Conservation (phyloP, 257 asterid genomes). For the Asclepias syriaca region DNA sequence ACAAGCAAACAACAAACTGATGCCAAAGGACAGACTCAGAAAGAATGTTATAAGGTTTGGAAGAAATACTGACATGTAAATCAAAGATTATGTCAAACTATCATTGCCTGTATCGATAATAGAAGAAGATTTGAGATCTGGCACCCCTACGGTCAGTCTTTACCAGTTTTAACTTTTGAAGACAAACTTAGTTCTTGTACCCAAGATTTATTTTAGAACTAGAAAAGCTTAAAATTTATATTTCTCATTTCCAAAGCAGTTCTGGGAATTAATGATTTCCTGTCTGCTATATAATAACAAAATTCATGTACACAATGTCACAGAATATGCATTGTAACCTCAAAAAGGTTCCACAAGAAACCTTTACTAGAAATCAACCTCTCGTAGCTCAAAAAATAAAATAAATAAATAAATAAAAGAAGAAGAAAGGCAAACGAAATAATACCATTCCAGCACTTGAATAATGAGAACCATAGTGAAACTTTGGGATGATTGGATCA, state of each 20-base stretch:
- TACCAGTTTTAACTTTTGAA: background rate
- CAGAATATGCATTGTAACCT: background rate
- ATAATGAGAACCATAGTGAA: constrained; percentile 97
- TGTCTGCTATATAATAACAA: background rate
- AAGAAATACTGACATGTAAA: background rate
- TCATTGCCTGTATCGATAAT: background rate
- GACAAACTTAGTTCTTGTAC: background rate
- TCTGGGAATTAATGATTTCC: background rate
- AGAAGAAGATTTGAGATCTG: background rate
- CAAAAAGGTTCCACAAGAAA: background rate
- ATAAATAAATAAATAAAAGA: constrained; percentile 12
- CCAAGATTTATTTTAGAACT: background rate
- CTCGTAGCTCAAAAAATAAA: background rate
- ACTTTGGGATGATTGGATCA: constrained; percentile 93
- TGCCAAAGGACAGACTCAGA: background rate
- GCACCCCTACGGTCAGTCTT: background rate
- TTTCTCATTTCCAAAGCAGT: background rate
- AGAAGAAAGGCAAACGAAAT: constrained; percentile 23
- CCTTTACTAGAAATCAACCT: background rate
- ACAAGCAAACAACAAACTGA: background rate
- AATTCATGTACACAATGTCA: background rate
- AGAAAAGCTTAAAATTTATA: background rate
- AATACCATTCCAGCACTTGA: constrained; percentile 96
- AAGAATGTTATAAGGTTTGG: background rate
- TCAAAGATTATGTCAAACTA: background rate